These are phyloP conservation scores for Aotearoamyces nothofagi DNA, from an alignment of 2,329 filamentous ascomycete species.

Conservation along the genomic window DNA sequence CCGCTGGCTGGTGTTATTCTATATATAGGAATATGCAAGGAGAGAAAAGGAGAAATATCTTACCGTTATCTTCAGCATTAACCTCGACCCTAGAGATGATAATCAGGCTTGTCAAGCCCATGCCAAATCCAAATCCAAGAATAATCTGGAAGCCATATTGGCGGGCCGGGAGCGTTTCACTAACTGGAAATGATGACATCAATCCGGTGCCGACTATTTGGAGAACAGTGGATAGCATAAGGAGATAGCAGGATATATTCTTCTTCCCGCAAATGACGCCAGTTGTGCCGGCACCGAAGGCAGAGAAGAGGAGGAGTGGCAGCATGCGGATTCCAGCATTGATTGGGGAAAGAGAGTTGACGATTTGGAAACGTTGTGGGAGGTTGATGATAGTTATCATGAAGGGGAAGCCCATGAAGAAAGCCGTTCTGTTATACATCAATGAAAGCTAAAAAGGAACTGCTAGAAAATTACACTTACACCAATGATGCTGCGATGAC, in stretches of 20 bases:
- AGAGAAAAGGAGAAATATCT: not conserved
- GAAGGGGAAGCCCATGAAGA: slow-evolving; percentile 41
- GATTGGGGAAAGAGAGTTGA: slow-evolving; percentile 34
- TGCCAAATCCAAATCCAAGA: slow-evolving; percentile 40
- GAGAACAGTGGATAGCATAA: slow-evolving; percentile 31
- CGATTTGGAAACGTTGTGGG: slow-evolving; percentile 42
- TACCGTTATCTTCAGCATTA: slow-evolving; percentile 28
- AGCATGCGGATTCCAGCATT: slow-evolving; percentile 39
- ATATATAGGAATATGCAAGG: not conserved
- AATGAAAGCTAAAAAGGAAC: too few relatives aligned
- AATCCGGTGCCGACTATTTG: slow-evolving; percentile 36
- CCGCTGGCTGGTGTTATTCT: slow-evolving; percentile 20
- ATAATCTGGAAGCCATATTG: slow-evolving; percentile 36
- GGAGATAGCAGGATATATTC: slow-evolving; percentile 36
- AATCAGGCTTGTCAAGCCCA: slow-evolving; percentile 17
- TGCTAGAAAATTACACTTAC: slow-evolving; percentile 16
- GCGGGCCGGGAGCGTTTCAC: slow-evolving; percentile 1
- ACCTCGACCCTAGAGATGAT: slow-evolving; percentile 36
- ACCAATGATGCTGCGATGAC: slow-evolving; percentile 5
- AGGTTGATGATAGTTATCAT: slow-evolving; percentile 38
- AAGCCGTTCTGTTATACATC: slow-evolving; percentile 37
- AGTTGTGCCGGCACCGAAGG: slow-evolving; percentile 38
- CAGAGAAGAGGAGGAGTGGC: slow-evolving; percentile 38
- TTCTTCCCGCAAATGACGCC: slow-evolving; percentile 35
- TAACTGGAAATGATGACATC: slow-evolving; percentile 22